A percentile compares a stretch with the other conserved stretches of the same genome.
Conservation (phyloP, 495 filamentous ascomycete species). For the Penicillium chermesinum region DNA sequence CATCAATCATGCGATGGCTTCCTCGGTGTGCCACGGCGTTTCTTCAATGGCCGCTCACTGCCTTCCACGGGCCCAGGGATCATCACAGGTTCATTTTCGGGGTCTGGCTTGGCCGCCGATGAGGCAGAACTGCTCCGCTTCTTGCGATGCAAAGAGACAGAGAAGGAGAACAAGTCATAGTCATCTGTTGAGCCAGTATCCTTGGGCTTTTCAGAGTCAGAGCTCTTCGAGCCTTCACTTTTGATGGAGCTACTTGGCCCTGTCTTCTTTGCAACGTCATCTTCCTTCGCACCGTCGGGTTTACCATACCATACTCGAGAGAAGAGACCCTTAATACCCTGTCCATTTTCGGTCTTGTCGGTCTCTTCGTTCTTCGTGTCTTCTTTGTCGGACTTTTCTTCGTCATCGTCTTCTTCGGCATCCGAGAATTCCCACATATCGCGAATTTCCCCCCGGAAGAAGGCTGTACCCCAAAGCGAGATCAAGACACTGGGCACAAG, state of each 20-base stretch:
- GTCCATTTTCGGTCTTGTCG: slow-evolving; percentile 10
- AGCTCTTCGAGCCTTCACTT: slow-evolving; percentile 4
- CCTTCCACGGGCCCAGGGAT: slow-evolving; percentile 17
- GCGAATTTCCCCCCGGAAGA: slow-evolving; percentile 60
- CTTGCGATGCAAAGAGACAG: slow-evolving; percentile 31
- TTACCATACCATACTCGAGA: slow-evolving; percentile 27
- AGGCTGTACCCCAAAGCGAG: slow-evolving; percentile 74
- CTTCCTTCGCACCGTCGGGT: slow-evolving; percentile 3
- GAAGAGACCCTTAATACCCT: slow-evolving; percentile 22
- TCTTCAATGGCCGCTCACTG: slow-evolving; percentile 35
- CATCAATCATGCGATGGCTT: slow-evolving; percentile 10
- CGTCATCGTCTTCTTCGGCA: slow-evolving; percentile 34
- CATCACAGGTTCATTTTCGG: slow-evolving; percentile 14
- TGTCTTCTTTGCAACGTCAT: slow-evolving; percentile 5
- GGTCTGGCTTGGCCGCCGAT: no score
- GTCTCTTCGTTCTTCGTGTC: slow-evolving; percentile 16
- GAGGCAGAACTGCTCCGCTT: not conserved
- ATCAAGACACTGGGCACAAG: slow-evolving; percentile 81
- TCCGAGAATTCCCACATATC: slow-evolving; percentile 83
- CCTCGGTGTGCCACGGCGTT: slow-evolving; percentile 26
- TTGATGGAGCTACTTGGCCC: not conserved
- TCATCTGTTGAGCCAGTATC: slow-evolving; percentile 9
- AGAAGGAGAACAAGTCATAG: slow-evolving; percentile 31
- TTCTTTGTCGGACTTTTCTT: slow-evolving; percentile 8
- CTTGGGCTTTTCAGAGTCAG: slow-evolving; percentile 10